Evolutionary conservation across 2,329 filamentous ascomycete genomes (phyloP).

Genomic region (Colletotrichum aenigma): DNA sequence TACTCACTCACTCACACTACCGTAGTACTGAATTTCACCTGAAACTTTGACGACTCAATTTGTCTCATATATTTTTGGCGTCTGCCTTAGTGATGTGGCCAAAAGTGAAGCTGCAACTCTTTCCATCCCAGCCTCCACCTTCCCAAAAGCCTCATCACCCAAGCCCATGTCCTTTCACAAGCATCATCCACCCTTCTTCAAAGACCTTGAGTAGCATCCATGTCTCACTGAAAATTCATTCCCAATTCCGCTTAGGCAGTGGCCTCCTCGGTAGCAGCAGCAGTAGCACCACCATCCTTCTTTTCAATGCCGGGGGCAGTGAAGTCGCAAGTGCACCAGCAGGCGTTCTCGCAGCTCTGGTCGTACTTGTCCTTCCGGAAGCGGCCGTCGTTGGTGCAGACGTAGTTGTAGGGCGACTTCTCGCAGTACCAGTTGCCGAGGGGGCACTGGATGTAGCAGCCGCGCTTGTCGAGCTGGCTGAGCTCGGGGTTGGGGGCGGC

Average conservation of each 20-base stretch:
- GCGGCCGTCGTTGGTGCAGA: neutral
- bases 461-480: neutral
- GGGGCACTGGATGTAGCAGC: neutral
- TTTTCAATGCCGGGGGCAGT: neutral
- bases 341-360: neutral
- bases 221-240: accelerated
- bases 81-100: neutral
- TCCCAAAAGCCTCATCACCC: neutral
- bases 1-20: accelerated
- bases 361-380: neutral
- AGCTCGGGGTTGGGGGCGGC: neutral
- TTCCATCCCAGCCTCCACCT: neutral
- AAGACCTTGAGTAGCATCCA: neutral
- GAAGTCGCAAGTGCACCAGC: constrained; percentile 3
- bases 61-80: neutral
- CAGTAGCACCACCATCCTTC: neutral
- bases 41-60: neutral
- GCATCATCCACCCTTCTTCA: neutral
- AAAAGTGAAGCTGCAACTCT: neutral
- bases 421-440: neutral
- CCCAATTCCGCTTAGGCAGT: neutral
- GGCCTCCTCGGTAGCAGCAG: neutral
- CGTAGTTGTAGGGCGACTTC: neutral
- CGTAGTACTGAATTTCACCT: accelerated
- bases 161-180: neutral